Evolutionary conservation across 306 rosid species (phyloP).

Genomic region (Gynostemma pentaphyllum): DNA sequence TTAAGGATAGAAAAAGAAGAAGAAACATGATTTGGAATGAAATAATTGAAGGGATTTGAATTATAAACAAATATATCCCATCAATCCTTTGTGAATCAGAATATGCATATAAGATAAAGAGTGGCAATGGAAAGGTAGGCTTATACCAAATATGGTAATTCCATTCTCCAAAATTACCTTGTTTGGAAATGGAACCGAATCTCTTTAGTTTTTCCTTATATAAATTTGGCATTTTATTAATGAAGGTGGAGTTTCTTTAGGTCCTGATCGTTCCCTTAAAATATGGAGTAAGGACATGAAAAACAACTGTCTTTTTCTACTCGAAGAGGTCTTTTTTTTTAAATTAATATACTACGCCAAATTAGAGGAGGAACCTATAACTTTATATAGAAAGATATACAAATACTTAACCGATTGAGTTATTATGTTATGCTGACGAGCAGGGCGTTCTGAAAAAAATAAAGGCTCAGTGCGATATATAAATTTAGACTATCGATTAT

Average conservation of each 20-base stretch:
- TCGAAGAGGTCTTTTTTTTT: too few relatives aligned
- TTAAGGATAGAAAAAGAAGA: background rate
- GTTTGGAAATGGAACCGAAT: background rate
- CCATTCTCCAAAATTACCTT: background rate
- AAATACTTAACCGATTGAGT: too few relatives aligned
- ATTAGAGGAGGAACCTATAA: too few relatives aligned
- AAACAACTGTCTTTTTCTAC: too few relatives aligned
- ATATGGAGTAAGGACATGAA: too few relatives aligned
- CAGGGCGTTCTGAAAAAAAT: too few relatives aligned
- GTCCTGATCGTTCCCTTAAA: too few relatives aligned
- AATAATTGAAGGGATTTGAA: slow-evolving; percentile 1
- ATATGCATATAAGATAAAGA: background rate
- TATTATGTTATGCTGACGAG: too few relatives aligned
- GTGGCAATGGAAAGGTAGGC: background rate
- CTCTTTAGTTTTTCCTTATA: background rate
- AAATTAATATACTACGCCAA: too few relatives aligned
- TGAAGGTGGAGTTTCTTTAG: background rate
- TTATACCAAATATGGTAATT: background rate
- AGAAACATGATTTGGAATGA: background rate
- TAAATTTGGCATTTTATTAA: background rate
- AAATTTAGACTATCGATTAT: too few relatives aligned
- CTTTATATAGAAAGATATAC: too few relatives aligned
- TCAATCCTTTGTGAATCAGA: background rate
- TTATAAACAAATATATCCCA: slow-evolving; percentile 1
- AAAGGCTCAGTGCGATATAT: too few relatives aligned